Percentiles rank a stretch among this genome's conserved stretches.
Evolutionary conservation across 768 basidiomycete species (phyloP).

Genomic region (Mycena crocata): DNA sequence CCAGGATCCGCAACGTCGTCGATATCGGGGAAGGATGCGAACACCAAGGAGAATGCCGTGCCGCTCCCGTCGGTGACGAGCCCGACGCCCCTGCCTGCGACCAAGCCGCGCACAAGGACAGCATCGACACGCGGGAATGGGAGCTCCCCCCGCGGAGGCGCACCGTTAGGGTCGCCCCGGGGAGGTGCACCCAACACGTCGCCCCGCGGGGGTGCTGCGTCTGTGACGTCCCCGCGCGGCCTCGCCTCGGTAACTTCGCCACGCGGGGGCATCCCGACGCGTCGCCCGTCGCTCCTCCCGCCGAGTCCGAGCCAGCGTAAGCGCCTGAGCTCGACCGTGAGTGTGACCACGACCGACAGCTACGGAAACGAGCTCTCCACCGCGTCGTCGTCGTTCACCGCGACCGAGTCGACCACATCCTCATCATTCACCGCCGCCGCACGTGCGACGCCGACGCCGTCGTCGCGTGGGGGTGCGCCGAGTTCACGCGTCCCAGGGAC

Average conservation of each 20-base stretch:
- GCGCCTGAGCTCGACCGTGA: conserved; percentile 29
- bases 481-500: too few relatives aligned
- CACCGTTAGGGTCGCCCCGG: background rate
- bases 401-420: conserved; percentile 23
- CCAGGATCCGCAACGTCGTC: background rate
- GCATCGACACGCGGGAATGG: conserved; percentile 21
- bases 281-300: conserved; percentile 27
- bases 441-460: conserved; percentile 31
- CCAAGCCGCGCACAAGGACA: conserved; percentile 20
- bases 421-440: conserved; percentile 31
- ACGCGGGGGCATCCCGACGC: conserved; percentile 17
- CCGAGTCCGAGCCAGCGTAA: conserved; percentile 28
- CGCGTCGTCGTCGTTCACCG: conserved; percentile 11
- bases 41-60: background rate
- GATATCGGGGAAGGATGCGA: background rate
- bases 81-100: conserved; percentile 38
- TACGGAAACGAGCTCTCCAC: conserved; percentile 32
- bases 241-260: conserved; percentile 19
- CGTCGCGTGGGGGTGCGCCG: conserved; percentile 17
- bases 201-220: background rate
- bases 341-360: conserved; percentile 8
- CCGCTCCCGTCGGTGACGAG: conserved; percentile 17
- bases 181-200: background rate
- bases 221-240: conserved; percentile 2
- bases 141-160: background rate